Base-by-base conservation (phyloP, 768 basidiomycete genomes). In the Suillus luteus region DNA sequence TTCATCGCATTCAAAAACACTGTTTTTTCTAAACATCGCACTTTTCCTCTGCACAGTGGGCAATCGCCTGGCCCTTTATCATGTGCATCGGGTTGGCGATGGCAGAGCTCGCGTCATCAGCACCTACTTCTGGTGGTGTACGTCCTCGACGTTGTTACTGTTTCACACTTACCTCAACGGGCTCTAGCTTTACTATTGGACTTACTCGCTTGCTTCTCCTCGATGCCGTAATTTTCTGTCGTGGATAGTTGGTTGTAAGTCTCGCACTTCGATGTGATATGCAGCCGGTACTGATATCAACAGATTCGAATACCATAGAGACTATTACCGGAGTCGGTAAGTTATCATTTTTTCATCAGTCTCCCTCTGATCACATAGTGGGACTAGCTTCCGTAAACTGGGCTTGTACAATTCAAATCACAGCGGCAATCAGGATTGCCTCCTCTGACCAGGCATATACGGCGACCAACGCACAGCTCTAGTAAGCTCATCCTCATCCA, bases 231-330 rank as follows among this genome's bases (percentile, higher is more conserved):
- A 49, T 24, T 49, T 49, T 24, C 14, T 49, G 48, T 49, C 24
- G 12, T 49, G 48, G 48, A 49, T 49, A 49, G 48, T 49, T 24
- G 48, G 48, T 6, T 49, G 48, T 49, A 15, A 49, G 48, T 49
- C 24, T 14, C 14, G 14, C 24, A 49, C 24, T 49, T 49, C 2
- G 3, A 49, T 15, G 12, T 15, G 7, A 49, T 7, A 24, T 15
- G 24, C 48, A 49, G 48, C 48, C 24, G 24, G 24, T 15, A 6
- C 48, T 49, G 24, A 49, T 6, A 49, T 49, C 14, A 24, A 7
- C 48, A 49, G 48, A 49, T 24, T 49, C 48, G 24, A 49, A 49
- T 24, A 24, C 48, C 7, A 24, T 49, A 24, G 12, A 15, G 48
- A 49, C 15, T 15, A 24, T 49, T 6, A 49, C 48, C 3, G 48